Percentiles rank a stretch among this genome's conserved stretches.
phyloP scores from a whole-genome alignment of 1,284 basidiomycete species.

The Malassezia arunalokei region DNA sequence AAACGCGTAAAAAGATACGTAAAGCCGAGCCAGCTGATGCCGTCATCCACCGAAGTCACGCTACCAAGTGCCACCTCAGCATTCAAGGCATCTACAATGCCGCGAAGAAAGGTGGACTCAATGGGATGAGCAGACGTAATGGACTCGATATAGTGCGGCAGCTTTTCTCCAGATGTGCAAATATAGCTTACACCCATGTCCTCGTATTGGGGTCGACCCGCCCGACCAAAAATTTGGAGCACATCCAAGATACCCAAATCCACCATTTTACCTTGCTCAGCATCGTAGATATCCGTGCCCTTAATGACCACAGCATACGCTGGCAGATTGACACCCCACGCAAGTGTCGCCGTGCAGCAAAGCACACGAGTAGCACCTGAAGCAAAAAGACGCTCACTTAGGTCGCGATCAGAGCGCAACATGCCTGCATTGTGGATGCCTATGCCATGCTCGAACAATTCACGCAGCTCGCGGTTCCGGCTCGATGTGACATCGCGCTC shows the following conservation, averaged over 20 bases:
- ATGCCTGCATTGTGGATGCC: constrained; percentile 98
- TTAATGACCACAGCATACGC: constrained; percentile 96
- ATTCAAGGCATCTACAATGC: constrained; percentile 83
- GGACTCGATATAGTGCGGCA: constrained; percentile 78
- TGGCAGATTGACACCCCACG: constrained; percentile 98
- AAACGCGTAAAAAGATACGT: constrained; percentile 95
- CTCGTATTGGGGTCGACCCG: constrained; percentile 90
- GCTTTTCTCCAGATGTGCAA: constrained; percentile 83
- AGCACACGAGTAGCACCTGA: constrained; percentile 80
- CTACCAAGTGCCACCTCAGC: constrained; percentile 92
- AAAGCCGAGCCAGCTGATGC: constrained; percentile 88
- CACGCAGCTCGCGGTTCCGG: constrained; percentile 90
- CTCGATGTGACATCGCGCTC: constrained; percentile 66
- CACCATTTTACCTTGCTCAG: constrained; percentile 54
- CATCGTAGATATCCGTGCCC: constrained; percentile 79
- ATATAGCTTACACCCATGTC: constrained; percentile 93
- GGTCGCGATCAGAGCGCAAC: constrained; percentile 81
- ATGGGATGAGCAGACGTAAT: constrained; percentile 84
- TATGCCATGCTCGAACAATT: constrained; percentile 81
- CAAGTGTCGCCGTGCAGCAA: constrained; percentile 93
- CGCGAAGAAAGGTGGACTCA: constrained; percentile 74
- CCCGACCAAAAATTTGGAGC: constrained; percentile 87
- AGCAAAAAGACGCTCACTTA: constrained; percentile 92
- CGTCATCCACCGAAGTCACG: constrained; percentile 74
- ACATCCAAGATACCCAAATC: constrained; percentile 93